Base-by-base conservation (phyloP, 768 basidiomycete species). In the Lactifluus subvellereus region DNA sequence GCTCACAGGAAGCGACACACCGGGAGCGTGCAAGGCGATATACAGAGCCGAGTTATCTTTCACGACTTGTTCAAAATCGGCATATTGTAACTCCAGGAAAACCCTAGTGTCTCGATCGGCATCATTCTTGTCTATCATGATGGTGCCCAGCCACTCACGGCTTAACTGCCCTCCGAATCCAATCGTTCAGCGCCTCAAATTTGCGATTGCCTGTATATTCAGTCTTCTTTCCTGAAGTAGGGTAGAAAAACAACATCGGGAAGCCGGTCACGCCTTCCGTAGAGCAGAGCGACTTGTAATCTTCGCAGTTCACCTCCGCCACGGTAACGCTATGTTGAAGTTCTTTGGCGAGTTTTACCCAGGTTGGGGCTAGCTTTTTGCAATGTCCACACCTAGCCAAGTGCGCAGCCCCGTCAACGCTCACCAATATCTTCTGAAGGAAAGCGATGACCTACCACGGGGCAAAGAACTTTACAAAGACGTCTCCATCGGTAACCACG, bases 251-350 rank as follows among this genome's bases (percentile, higher is more conserved):
- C 47, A 98, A 76, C 54, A 88, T 91, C 0, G 96, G 96, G 73
- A 91, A 99, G 1, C 92, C 94, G 33, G 80, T 71, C 18, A 99
- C 80, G 3, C 79, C 81, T 60, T 93, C 79, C 13, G 74, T 69
- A 50, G 78, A 76, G 74, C 96, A 99, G 6, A 94, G 70, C 0
- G 78, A 72, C 47, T 78, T 76, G 68, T 94, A 77, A 0, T 78
- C 83, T 18, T 98, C 96, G 70, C 96, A 99, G 71, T 99, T 84
- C 14, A 99, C 87, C 65, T 96, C 86, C 2, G 86, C 94, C 9
- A 99, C 76, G 43, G 83, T 88, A 35, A 95, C 77, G 53, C 85
- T 85, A 64, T 80, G 77, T 67, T 87, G 81, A 80, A 95, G 85
- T 22, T 77, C 75, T 54, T 75, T 73, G 0, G 91, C 95, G 3